Evolutionary conservation across 441 rosid species (phyloP), one percentile per base, ranked within the genome.

Genomic region (Erodium chrysanthum): DNA sequence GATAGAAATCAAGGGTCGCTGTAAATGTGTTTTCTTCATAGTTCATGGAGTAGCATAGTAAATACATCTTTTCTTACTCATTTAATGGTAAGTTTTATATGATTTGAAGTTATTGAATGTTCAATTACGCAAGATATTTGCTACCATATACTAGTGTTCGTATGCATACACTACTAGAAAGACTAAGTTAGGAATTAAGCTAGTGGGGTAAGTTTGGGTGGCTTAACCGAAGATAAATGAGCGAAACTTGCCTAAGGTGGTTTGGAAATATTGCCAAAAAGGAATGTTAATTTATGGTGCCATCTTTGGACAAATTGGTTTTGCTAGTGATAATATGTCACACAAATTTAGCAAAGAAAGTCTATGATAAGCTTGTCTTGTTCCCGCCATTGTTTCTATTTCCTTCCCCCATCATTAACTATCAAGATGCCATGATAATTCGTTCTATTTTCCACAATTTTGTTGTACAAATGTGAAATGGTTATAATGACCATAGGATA

Each of bases 231-330:
- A 22, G 62, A 58, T 21, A 44, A 44, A 44, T 58, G 12, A 10
- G 62, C 5, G 15, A 21, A 58, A 58, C 12, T 58, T 12, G 5
- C 62, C 5, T 58, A 22, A 58, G 62, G 62, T 58, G 62, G 62
- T 52, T 17, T 52, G 59, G 10, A 5, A 8, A 35, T 35, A 35
- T 35, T 35, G 40, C 40, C 5, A 35, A 0, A 7, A 35, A 7
- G 10, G 40, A 35, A 35, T 8, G 40, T 35, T 35, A 35, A 35
- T 21, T 56, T 56, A 8, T 58, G 31, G 22, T 10, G 62, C 15
- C 7, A 58, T 31, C 62, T 58, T 22, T 58, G 62, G 63, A 58
- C 63, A 58, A 22, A 58, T 58, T 58, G 63, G 63, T 58, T 58
- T 58, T 35, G 40, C 40, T 22, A 22, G 15, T 11, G 31, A 58